A percentile compares a stretch with the other conserved stretches of the same genome.
Conservation (phyloP, 805 yeast genomes). For the Kazachstania martiniae region DNA sequence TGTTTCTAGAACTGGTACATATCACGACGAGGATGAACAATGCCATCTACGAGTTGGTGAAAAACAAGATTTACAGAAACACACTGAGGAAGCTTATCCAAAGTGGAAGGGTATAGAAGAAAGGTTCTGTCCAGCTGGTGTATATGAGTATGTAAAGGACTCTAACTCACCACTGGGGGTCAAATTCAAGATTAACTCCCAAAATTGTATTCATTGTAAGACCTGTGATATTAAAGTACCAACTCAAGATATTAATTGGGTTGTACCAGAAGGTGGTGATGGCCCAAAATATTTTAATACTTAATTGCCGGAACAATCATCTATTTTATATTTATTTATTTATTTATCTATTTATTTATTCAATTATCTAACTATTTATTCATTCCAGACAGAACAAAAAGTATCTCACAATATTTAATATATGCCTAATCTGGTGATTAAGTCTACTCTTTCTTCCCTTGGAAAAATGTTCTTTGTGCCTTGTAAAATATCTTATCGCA, state of each 20-base stretch:
- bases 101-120: conserved; percentile 79
- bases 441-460: conserved; percentile 1
- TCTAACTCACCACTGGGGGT: conserved; percentile 49
- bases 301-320: conserved; percentile 1
- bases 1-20: conserved; percentile 94
- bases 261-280: conserved; percentile 98
- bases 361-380: background rate
- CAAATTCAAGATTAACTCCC: conserved; percentile 85
- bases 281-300: conserved; percentile 78
- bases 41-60: conserved; percentile 66
- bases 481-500: conserved; percentile 84
- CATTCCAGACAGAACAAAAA: too few species aligned
- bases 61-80: conserved; percentile 51
- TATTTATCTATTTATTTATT: conserved; percentile 5
- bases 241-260: conserved; percentile 88
- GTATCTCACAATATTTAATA: too few species aligned
- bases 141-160: conserved; percentile 79
- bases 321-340: background rate
- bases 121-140: conserved; percentile 97
- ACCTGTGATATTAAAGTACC: conserved; percentile 98
- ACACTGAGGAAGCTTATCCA: conserved; percentile 61
- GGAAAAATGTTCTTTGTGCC: conserved; percentile 62
- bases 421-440: too few species aligned
- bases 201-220: conserved; percentile 96
- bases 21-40: conserved; percentile 88